A percentile compares a stretch with the other conserved stretches of the same genome.
phyloP scores from a whole-genome alignment of 2,329 filamentous ascomycete species.

The Fusarium transvaalense region DNA sequence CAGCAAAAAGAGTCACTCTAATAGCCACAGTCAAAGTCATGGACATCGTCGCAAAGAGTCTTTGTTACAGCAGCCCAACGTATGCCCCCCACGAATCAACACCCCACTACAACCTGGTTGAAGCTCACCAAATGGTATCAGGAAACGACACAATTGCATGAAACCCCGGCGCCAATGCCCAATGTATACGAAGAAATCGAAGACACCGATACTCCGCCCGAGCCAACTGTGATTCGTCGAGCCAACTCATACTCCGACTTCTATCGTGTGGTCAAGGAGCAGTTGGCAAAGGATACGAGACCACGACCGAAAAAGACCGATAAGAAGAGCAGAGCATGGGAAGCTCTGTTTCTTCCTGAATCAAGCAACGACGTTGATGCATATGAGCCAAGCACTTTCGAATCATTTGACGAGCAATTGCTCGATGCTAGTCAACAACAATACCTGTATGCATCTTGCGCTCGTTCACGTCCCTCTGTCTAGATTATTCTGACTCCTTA shows the following conservation, averaged over 20 bases:
- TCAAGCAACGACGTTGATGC: slow-evolving; percentile 38
- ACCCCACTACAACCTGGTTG: slow-evolving; percentile 34
- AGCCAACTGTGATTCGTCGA: slow-evolving; percentile 73
- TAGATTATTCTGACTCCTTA: slow-evolving; percentile 47
- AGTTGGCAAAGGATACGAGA: slow-evolving; percentile 64
- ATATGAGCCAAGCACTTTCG: slow-evolving; percentile 38
- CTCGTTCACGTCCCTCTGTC: background rate
- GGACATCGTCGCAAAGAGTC: slow-evolving; percentile 77
- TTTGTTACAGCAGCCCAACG: slow-evolving; percentile 75
- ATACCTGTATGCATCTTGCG: slow-evolving; percentile 73
- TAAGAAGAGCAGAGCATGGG: slow-evolving; percentile 60
- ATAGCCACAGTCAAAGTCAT: slow-evolving; percentile 57
- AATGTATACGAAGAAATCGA: slow-evolving; percentile 70
- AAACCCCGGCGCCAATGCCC: slow-evolving; percentile 67
- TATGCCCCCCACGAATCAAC: slow-evolving; percentile 48
- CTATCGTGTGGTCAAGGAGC: slow-evolving; percentile 71
- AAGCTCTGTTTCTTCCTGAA: slow-evolving; percentile 60
- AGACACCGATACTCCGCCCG: slow-evolving; percentile 70
- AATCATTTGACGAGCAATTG: slow-evolving; percentile 71
- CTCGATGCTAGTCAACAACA: slow-evolving; percentile 86
- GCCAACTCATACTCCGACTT: slow-evolving; percentile 84
- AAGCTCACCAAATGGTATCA: slow-evolving; percentile 53
- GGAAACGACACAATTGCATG: slow-evolving; percentile 65
- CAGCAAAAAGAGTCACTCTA: slow-evolving; percentile 62
- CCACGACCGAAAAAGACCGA: slow-evolving; percentile 57